Conservation (phyloP, 2,329 filamentous ascomycete species). For the Botrytis hyacinthi region DNA sequence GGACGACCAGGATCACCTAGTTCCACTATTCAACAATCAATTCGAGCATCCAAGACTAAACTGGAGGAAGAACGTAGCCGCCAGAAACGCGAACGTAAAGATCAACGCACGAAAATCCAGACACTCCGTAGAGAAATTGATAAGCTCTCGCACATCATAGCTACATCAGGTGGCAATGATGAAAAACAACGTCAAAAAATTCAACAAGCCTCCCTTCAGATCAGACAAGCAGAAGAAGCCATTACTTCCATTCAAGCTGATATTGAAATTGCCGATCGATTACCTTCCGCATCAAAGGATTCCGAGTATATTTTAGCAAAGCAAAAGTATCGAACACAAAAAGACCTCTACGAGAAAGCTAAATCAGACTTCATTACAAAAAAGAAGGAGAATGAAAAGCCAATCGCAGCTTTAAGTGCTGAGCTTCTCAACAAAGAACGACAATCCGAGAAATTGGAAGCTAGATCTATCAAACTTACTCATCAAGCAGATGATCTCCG, state of each 20-base stretch:
- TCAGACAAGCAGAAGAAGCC: conserved; percentile 62
- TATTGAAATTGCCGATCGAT: conserved; percentile 61
- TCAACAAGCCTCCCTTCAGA: conserved; percentile 71
- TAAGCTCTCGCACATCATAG: conserved; percentile 61
- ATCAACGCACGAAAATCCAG: conserved; percentile 69
- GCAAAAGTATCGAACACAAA: conserved; percentile 52
- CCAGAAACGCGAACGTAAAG: conserved; percentile 69
- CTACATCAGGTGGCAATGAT: conserved; percentile 69
- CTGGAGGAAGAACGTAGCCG: conserved; percentile 66
- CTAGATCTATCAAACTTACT: conserved; percentile 69
- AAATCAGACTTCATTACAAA: conserved; percentile 56
- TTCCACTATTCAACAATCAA: conserved; percentile 74
- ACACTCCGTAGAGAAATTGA: conserved; percentile 72
- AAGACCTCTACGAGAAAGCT: conserved; percentile 45
- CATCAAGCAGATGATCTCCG: conserved; percentile 69
- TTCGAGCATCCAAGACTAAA: conserved; percentile 68
- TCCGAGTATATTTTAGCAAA: conserved; percentile 52
- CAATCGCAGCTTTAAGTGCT: conserved; percentile 60
- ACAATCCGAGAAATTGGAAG: conserved; percentile 69
- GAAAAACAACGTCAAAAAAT: conserved; percentile 74
- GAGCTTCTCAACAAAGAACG: conserved; percentile 61
- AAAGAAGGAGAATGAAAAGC: conserved; percentile 61
- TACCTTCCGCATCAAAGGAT: conserved; percentile 58
- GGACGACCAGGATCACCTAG: conserved; percentile 73
- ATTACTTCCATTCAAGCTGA: conserved; percentile 54